Evolutionary conservation across 805 yeast species (phyloP).

Genomic region (Pichia kluyveri): DNA sequence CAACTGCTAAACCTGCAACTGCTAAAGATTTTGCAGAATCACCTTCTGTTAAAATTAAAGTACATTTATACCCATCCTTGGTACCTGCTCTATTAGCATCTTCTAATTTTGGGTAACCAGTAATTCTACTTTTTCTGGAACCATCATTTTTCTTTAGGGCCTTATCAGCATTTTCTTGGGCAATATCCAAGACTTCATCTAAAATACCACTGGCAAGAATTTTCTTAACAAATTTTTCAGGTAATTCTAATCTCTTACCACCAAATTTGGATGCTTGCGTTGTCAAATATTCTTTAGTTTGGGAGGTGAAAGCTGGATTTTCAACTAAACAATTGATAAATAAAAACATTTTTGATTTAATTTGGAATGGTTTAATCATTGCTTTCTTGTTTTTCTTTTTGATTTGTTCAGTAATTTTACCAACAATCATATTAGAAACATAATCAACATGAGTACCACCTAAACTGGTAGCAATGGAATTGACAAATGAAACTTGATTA

Average conservation of each 20-base stretch:
- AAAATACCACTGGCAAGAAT: constrained; percentile 58
- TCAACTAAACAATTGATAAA: constrained; percentile 89
- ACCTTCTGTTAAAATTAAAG: constrained; percentile 91
- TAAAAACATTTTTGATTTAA: constrained; percentile 80
- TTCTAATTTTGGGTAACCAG: constrained; percentile 81
- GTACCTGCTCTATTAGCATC: constrained; percentile 98
- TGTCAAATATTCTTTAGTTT: constrained; percentile 92
- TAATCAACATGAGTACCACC: constrained; percentile 95
- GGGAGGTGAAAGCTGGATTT: constrained; percentile 96
- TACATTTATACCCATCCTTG: constrained; percentile 82
- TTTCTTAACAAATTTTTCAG: constrained; percentile 67
- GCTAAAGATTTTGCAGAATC: constrained; percentile 92
- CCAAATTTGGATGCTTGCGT: constrained; percentile 87
- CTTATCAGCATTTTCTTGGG: constrained; percentile 81
- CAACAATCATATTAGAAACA: constrained; percentile 75
- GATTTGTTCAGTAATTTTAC: constrained; percentile 62
- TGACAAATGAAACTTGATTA: constrained; percentile 93
- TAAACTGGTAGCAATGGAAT: constrained; percentile 92
- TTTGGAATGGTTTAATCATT: constrained; percentile 79
- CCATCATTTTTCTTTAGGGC: constrained; percentile 89
- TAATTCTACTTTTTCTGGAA: constrained; percentile 69
- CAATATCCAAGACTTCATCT: constrained; percentile 75
- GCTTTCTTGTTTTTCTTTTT: constrained; percentile 59
- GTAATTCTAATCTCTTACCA: constrained; percentile 62
- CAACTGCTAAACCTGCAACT: constrained; percentile 86